Base-by-base conservation (phyloP, 2,329 filamentous ascomycete genomes). In the Fusarium sororula region DNA sequence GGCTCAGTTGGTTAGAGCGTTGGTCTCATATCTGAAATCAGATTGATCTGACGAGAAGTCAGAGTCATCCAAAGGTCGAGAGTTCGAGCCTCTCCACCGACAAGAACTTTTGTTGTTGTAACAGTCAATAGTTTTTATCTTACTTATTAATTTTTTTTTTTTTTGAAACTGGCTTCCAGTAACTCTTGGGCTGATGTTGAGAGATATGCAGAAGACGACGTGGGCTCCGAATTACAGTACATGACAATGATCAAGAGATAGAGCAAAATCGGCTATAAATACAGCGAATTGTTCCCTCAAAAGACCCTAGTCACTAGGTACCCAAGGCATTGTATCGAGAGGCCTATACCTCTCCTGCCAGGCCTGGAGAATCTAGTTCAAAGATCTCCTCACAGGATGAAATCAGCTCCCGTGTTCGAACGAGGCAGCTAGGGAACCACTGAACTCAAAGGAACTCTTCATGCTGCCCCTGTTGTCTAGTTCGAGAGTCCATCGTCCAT, bases 1-100 rank as follows among this genome's bases (percentile, higher is more conserved):
- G 75, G 76, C 76, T 78, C 76, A 78, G 76, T 75, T 78, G 76
- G 76, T 72, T 78, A 78, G 76, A 78, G 76, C 76, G 76, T 77
- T 78, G 76, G 76, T 78, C 76, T 78, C 76, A 77, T 78, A 77
- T 65, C 38, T 63, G 42, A 7, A 38, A 47, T 53, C 22, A 68
- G 66, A 55, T 68, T 78, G 76, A 78, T 63, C 60, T 77, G 73
- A 32, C 66, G 66, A 26, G 18, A 78, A 63, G 67, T 72, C 70
- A 78, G 68, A 54, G 76, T 63, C 4, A 78, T 78, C 76, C 75
- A 78, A 78, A 78, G 76, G 76, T 78, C 76, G 75, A 78, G 76
- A 78, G 76, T 78, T 78, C 76, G 76, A 78, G 74, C 74, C 75
- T 78, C 76, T 76, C 76, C 68, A 75, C 70, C 73, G 75, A 77